Evolutionary conservation across 1,284 basidiomycete genomes (phyloP).

Genomic region (Boletus sp.): DNA sequence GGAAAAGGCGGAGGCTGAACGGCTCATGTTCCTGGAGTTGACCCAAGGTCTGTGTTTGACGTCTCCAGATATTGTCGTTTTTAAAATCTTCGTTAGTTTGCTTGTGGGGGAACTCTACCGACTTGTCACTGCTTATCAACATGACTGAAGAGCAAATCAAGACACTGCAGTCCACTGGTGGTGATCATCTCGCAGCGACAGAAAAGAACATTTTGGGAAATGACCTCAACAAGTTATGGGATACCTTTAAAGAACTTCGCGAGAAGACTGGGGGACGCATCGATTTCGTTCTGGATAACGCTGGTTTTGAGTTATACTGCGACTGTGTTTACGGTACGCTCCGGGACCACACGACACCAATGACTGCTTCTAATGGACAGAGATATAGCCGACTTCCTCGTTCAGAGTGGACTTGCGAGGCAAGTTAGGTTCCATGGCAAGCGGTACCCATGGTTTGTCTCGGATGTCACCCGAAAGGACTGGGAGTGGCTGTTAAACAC

Average conservation of each 20-base stretch:
- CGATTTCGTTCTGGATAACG: slow-evolving; percentile 87
- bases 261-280: slow-evolving; percentile 75
- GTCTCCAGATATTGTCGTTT: neutral
- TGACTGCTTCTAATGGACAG: slow-evolving; percentile 8
- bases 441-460: slow-evolving; percentile 89
- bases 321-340: slow-evolving; percentile 88
- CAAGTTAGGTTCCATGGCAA: slow-evolving; percentile 93
- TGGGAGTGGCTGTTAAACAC: slow-evolving; percentile 93
- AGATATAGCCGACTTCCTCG: slow-evolving; percentile 73
- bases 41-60: slow-evolving; percentile 62
- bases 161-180: slow-evolving; percentile 93
- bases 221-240: slow-evolving; percentile 78
- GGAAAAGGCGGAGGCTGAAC: slow-evolving; percentile 72
- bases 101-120: slow-evolving; percentile 96
- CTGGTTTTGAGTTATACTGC: slow-evolving; percentile 95
- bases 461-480: slow-evolving; percentile 95
- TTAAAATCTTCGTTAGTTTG: slow-evolving; percentile 57
- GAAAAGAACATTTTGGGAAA: slow-evolving; percentile 95
- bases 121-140: slow-evolving; percentile 93
- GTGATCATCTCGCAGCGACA: slow-evolving; percentile 90
- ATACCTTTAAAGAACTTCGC: slow-evolving; percentile 69
- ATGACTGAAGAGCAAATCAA: slow-evolving; percentile 99
- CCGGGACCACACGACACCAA: neutral
- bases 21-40: slow-evolving; percentile 90
- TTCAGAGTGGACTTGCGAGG: slow-evolving; percentile 85